Percentiles rank a stretch among this genome's conserved stretches.
phyloP scores from a whole-genome alignment of 495 filamentous ascomycete species.

The Tuber umbilicatum region DNA sequence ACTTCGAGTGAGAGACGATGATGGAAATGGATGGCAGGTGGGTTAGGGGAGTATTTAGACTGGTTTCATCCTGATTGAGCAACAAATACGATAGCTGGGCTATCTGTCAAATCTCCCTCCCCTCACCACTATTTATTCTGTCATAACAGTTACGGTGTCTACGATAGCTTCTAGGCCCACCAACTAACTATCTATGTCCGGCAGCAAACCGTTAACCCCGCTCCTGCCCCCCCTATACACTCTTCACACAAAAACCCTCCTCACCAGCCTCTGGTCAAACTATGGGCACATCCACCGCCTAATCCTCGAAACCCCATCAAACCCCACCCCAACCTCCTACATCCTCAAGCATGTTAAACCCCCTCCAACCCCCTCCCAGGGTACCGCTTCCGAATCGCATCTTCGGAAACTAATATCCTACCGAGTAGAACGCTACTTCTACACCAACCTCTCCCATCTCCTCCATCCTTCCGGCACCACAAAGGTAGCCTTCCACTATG shows the following conservation, averaged over 20 bases:
- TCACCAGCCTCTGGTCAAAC: conserved; percentile 46
- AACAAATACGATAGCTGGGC: too few species aligned
- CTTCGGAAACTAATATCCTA: conserved; percentile 49
- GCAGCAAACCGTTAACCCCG: neutral
- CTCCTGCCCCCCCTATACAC: conserved; percentile 38
- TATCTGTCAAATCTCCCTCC: too few species aligned
- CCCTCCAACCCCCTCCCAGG: conserved; percentile 22
- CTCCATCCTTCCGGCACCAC: conserved; percentile 37
- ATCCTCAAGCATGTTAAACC: conserved; percentile 47
- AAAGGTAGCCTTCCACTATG: conserved; percentile 40
- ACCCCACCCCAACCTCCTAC: conserved; percentile 27
- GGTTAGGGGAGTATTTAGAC: neutral
- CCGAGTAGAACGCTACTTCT: conserved; percentile 49
- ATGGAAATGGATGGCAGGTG: neutral
- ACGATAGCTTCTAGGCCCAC: neutral
- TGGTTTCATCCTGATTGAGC: neutral
- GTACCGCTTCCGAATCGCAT: conserved; percentile 43
- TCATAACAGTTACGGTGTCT: neutral
- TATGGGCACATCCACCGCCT: conserved; percentile 47
- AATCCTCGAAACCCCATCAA: conserved; percentile 33
- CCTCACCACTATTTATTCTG: neutral
- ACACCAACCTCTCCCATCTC: conserved; percentile 41
- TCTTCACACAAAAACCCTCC: conserved; percentile 36
- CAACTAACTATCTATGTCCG: conserved; percentile 7
- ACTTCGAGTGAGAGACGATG: neutral